phyloP scores from a whole-genome alignment of 2,329 filamentous ascomycete genomes.

The Helotiales sp. region DNA sequence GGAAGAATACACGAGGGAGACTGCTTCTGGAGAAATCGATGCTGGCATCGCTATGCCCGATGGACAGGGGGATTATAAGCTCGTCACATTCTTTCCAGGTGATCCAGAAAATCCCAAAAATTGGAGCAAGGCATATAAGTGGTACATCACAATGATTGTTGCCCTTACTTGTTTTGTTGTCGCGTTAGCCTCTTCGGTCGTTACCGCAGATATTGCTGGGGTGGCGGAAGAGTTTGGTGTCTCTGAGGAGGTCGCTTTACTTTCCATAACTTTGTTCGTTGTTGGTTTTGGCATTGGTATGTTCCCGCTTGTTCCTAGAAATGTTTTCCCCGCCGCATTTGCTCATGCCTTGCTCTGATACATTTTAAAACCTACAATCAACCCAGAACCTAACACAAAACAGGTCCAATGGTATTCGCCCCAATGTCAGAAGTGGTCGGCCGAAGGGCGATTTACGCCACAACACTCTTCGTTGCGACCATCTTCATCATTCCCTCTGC shows the following conservation, averaged over 20 bases:
- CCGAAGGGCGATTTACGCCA: slow-evolving; percentile 68
- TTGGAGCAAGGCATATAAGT: slow-evolving; percentile 78
- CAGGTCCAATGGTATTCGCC: slow-evolving; percentile 78
- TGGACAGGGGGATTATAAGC: slow-evolving; percentile 52
- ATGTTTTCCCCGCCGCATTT: too few species aligned
- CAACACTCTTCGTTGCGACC: slow-evolving; percentile 59
- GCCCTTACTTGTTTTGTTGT: slow-evolving; percentile 75
- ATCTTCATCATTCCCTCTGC: slow-evolving; percentile 83
- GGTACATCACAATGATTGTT: slow-evolving; percentile 86
- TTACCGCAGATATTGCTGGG: slow-evolving; percentile 75
- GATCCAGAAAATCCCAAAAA: slow-evolving; percentile 86
- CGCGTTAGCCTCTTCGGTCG: slow-evolving; percentile 69
- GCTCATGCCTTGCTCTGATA: background rate
- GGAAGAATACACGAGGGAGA: slow-evolving; percentile 70
- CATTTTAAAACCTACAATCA: background rate
- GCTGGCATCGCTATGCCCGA: slow-evolving; percentile 32
- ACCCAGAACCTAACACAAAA: too few species aligned
- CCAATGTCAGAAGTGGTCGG: slow-evolving; percentile 79
- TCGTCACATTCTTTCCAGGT: slow-evolving; percentile 72
- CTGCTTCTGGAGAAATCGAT: slow-evolving; percentile 61
- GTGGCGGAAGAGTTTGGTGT: slow-evolving; percentile 68
- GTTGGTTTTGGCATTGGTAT: slow-evolving; percentile 78
- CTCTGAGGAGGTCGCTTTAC: slow-evolving; percentile 72
- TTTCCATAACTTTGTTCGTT: slow-evolving; percentile 78
- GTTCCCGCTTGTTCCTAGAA: slow-evolving; percentile 32